Conservation (phyloP, 75 land plant species). For the Picea glauca region DNA sequence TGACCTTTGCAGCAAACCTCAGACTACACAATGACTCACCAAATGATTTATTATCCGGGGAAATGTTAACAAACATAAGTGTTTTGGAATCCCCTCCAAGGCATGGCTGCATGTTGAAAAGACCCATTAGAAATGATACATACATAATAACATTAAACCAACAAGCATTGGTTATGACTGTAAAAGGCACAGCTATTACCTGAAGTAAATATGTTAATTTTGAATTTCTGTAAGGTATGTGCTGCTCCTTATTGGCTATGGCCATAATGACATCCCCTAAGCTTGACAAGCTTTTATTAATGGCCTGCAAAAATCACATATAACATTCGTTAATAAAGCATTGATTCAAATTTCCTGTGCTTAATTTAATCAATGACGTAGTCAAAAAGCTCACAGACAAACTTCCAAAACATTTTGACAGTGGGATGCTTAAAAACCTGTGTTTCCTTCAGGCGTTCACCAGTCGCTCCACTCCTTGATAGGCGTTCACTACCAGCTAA, state of each 20-base stretch:
- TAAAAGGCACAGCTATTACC: conserved; percentile 14
- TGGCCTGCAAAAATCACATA: conserved; percentile 18
- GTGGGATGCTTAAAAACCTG: background rate
- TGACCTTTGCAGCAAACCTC: conserved; percentile 41
- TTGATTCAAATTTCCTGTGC: background rate
- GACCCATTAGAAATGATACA: background rate
- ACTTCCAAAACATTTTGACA: background rate
- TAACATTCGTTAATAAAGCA: background rate
- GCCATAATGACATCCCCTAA: conserved; percentile 35
- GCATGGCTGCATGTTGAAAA: conserved; percentile 23
- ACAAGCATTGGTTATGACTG: background rate
- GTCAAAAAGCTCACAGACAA: background rate
- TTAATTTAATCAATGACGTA: background rate
- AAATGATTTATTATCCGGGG: conserved; percentile 28
- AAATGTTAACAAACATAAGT: conserved; percentile 37
- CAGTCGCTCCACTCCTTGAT: conserved; percentile 41
- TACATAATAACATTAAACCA: background rate
- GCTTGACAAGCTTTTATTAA: conserved; percentile 36
- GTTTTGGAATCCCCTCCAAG: conserved; percentile 38
- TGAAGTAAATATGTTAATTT: conserved; percentile 34
- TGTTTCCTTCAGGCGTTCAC: conserved; percentile 43
- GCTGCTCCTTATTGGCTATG: conserved; percentile 39
- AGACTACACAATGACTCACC: conserved; percentile 32
- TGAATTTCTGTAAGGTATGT: conserved; percentile 34
- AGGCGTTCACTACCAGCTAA: conserved; percentile 57